Evolutionary conservation across 108 stramenopile genomes (phyloP).

Genomic region (Nitzschia sp.): DNA sequence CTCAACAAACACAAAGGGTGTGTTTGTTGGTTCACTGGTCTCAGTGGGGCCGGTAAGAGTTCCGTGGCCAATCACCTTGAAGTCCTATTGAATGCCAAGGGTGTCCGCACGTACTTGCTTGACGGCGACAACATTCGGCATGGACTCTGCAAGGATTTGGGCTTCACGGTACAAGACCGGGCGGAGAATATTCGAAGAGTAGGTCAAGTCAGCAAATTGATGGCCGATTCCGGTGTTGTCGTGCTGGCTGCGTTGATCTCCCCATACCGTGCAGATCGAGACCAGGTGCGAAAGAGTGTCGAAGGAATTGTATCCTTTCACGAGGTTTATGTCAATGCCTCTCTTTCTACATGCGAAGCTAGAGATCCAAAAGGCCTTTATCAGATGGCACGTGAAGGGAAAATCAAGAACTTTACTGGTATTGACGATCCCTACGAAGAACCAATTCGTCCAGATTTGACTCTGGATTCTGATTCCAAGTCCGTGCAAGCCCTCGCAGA

Average conservation of each 20-base stretch:
- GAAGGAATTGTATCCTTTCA: slow-evolving; percentile 60
- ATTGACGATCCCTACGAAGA: slow-evolving; percentile 90
- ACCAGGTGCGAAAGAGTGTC: slow-evolving; percentile 56
- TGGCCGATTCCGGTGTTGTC: slow-evolving; percentile 86
- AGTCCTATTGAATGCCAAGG: slow-evolving; percentile 30
- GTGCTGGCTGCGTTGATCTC: slow-evolving; percentile 88
- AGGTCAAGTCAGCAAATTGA: slow-evolving; percentile 83
- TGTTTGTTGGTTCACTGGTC: slow-evolving; percentile 52
- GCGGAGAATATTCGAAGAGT: slow-evolving; percentile 90
- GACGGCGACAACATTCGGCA: slow-evolving; percentile 89
- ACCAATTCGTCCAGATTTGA: slow-evolving; percentile 69
- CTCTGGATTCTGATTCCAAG: slow-evolving; percentile 46
- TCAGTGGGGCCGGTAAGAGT: slow-evolving; percentile 47
- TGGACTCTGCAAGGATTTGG: slow-evolving; percentile 81
- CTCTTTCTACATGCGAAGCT: slow-evolving; percentile 67
- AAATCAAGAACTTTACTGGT: slow-evolving; percentile 90
- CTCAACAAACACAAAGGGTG: slow-evolving; percentile 27
- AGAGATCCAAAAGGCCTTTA: slow-evolving; percentile 91
- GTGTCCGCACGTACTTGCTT: slow-evolving; percentile 49
- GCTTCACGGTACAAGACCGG: slow-evolving; percentile 80
- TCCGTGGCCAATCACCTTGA: slow-evolving; percentile 47
- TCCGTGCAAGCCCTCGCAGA: slow-evolving; percentile 41
- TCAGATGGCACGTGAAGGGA: slow-evolving; percentile 77
- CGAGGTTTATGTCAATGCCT: slow-evolving; percentile 84
- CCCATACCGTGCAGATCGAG: slow-evolving; percentile 81